Conservation (phyloP, 306 rosid species). For the Dalbergia cochinchinensis region DNA sequence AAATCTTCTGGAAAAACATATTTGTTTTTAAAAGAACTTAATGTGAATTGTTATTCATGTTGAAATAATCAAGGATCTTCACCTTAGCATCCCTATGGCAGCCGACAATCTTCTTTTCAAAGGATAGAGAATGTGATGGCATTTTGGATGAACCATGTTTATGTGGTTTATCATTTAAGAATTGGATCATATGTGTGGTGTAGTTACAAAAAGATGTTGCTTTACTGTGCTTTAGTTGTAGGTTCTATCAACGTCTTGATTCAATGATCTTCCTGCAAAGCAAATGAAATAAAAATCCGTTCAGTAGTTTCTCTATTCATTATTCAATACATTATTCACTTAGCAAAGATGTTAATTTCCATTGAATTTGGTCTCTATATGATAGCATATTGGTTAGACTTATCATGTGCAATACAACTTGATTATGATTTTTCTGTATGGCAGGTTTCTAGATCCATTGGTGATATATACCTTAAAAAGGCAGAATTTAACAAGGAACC, state of each 20-base stretch:
- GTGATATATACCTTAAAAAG: conserved; percentile 81
- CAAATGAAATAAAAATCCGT: conserved; percentile 20
- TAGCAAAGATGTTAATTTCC: conserved; percentile 6
- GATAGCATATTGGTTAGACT: conserved; percentile 17
- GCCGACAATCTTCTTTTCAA: conserved; percentile 12
- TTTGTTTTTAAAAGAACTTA: conserved; percentile 6
- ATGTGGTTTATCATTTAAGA: conserved; percentile 17
- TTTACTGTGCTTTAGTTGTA: conserved; percentile 18
- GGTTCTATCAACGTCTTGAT: conserved; percentile 16
- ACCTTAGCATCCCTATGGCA: not conserved
- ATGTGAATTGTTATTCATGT: conserved; percentile 11
- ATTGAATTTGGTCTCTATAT: conserved; percentile 34
- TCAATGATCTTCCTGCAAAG: conserved; percentile 18
- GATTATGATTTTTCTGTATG: conserved; percentile 23
- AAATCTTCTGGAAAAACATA: not conserved
- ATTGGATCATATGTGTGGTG: conserved; percentile 18
- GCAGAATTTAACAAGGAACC: conserved; percentile 89
- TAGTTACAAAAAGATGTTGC: conserved; percentile 30
- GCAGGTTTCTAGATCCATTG: conserved; percentile 89
- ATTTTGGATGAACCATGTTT: conserved; percentile 20
- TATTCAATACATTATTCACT: not conserved
- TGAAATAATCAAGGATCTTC: conserved; percentile 29
- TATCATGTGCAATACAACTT: conserved; percentile 11
- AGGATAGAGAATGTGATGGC: conserved; percentile 10
- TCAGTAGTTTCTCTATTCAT: not conserved